phyloP scores from a whole-genome alignment of 2,329 filamentous ascomycete species.

The Lachnum nothofagi region DNA sequence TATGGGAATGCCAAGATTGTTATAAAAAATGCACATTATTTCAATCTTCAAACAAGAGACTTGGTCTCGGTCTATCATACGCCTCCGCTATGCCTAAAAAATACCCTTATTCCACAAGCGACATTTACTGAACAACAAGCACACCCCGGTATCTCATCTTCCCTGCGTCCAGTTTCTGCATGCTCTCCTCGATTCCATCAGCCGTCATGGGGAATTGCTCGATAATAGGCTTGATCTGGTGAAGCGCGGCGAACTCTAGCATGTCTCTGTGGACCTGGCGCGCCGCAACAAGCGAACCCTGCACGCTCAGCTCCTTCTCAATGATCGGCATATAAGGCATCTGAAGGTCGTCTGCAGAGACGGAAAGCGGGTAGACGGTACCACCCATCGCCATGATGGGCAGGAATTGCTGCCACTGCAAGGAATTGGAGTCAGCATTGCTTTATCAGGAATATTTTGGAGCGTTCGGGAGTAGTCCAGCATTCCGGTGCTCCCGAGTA shows the following conservation, averaged over 20 bases:
- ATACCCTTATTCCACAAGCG: not conserved
- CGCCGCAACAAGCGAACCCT: conserved; percentile 28
- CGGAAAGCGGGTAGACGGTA: conserved; percentile 60
- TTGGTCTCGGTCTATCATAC: too few species aligned
- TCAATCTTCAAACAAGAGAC: too few species aligned
- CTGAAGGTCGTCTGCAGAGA: conserved; percentile 44
- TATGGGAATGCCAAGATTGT: too few species aligned
- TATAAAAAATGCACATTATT: too few species aligned
- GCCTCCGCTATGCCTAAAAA: conserved; percentile 1
- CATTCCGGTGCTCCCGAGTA: too few species aligned
- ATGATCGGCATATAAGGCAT: conserved; percentile 31
- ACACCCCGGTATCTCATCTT: conserved; percentile 50
- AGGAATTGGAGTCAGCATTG: too few species aligned
- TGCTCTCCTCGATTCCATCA: conserved; percentile 45
- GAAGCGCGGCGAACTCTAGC: conserved; percentile 54
- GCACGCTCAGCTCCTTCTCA: conserved; percentile 24
- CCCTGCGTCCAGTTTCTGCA: conserved; percentile 52
- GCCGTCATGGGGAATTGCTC: conserved; percentile 51
- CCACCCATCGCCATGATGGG: conserved; percentile 54
- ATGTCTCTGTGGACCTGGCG: conserved; percentile 51
- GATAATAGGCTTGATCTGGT: conserved; percentile 56
- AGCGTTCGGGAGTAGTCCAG: too few species aligned
- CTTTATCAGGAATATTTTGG: too few species aligned
- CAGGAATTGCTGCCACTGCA: conserved; percentile 60
- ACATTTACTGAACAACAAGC: conserved; percentile 22